A percentile compares a stretch with the other conserved stretches of the same genome.
Conservation (phyloP, 768 basidiomycete species). For the Boletus tylopilopsis region DNA sequence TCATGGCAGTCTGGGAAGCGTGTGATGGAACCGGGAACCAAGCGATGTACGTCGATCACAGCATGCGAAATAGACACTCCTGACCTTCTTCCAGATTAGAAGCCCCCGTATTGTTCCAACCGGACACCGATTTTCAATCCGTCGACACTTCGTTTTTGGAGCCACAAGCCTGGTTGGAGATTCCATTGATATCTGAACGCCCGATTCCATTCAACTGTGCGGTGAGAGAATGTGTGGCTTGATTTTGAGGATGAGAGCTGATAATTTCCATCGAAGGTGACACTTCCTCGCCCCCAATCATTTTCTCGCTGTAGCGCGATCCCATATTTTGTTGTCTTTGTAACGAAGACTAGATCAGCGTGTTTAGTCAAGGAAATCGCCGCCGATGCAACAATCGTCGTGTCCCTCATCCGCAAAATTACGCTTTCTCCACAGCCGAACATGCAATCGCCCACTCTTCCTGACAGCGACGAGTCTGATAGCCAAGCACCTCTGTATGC, state of each 20-base stretch:
- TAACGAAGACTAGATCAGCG: slow-evolving; percentile 55
- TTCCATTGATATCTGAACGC: slow-evolving; percentile 60
- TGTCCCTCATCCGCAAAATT: slow-evolving; percentile 61
- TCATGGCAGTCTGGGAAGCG: slow-evolving; percentile 59
- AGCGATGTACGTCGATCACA: slow-evolving; percentile 43
- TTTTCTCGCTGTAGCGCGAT: slow-evolving; percentile 62
- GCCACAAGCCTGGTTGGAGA: slow-evolving; percentile 62
- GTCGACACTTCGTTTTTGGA: slow-evolving; percentile 42
- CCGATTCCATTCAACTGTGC: slow-evolving; percentile 63
- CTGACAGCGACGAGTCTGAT: slow-evolving; percentile 46
- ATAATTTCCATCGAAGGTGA: slow-evolving; percentile 37
- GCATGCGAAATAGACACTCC: neutral
- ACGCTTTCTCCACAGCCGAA: slow-evolving; percentile 43
- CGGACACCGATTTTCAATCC: slow-evolving; percentile 57
- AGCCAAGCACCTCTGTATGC: slow-evolving; percentile 7
- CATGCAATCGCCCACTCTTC: slow-evolving; percentile 42
- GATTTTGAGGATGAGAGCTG: neutral
- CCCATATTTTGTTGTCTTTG: slow-evolving; percentile 71
- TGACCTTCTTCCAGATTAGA: slow-evolving; percentile 45
- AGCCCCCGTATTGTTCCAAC: slow-evolving; percentile 59
- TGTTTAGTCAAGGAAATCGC: slow-evolving; percentile 61
- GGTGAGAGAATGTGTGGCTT: slow-evolving; percentile 38
- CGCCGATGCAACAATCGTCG: slow-evolving; percentile 65
- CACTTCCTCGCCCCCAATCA: slow-evolving; percentile 56
- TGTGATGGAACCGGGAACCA: slow-evolving; percentile 39